Percentiles rank a stretch among this genome's conserved stretches.
phyloP scores from a whole-genome alignment of 768 basidiomycete genomes.

The Dioszegia crocea region DNA sequence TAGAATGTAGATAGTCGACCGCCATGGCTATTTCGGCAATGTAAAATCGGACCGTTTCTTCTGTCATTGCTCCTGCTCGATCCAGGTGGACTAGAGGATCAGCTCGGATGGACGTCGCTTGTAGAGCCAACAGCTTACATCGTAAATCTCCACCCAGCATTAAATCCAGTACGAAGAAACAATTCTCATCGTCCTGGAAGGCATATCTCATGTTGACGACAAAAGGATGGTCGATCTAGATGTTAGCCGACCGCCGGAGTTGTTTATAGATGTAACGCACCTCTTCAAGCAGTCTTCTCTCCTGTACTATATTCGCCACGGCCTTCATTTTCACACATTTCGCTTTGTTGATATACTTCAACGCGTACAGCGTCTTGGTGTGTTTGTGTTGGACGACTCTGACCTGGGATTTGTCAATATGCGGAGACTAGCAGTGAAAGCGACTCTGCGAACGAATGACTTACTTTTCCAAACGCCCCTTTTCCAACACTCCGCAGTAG shows the following conservation, averaged over 20 bases:
- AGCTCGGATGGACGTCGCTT: neutral
- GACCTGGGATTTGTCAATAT: constrained; percentile 57
- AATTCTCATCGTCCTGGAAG: constrained; percentile 95
- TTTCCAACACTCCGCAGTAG: constrained; percentile 92
- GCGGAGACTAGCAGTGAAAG: neutral
- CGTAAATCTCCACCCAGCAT: constrained; percentile 93
- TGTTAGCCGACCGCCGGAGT: neutral
- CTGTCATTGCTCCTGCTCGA: constrained; percentile 66
- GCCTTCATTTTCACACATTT: constrained; percentile 88
- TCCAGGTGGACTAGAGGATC: constrained; percentile 73
- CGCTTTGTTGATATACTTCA: constrained; percentile 97
- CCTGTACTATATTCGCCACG: constrained; percentile 88
- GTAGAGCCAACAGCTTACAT: constrained; percentile 58
- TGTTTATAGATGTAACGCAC: constrained; percentile 52
- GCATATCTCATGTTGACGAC: constrained; percentile 88
- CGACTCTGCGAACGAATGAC: constrained; percentile 28
- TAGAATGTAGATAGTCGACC: constrained; percentile 83
- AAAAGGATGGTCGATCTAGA: constrained; percentile 83
- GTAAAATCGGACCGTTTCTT: constrained; percentile 79
- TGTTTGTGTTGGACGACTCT: constrained; percentile 95
- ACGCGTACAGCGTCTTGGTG: constrained; percentile 83
- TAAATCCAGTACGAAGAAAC: constrained; percentile 95
- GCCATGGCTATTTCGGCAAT: constrained; percentile 85
- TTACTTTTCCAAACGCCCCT: constrained; percentile 95
- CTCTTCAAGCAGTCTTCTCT: constrained; percentile 87